Percentiles rank a stretch among this genome's conserved stretches.
Evolutionary conservation across 768 basidiomycete species (phyloP).

Genomic region (Pisolithus albus): DNA sequence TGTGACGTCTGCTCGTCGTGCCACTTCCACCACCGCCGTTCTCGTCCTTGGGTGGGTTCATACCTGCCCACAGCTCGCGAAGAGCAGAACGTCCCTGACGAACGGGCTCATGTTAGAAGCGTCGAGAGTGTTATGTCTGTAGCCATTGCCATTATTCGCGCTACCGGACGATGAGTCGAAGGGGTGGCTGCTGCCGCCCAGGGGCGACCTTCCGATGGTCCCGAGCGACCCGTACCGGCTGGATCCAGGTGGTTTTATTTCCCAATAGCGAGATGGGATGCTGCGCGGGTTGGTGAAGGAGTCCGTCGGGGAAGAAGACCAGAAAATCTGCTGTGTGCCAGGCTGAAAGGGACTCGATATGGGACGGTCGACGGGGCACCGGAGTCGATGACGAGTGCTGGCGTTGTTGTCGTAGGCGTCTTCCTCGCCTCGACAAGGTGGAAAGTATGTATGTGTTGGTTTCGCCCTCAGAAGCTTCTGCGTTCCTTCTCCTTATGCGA

Average conservation of each 20-base stretch:
- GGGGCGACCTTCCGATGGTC: conserved; percentile 49
- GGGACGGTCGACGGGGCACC: too few relatives aligned
- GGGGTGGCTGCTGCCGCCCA: too few relatives aligned
- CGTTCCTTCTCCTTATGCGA: too few relatives aligned
- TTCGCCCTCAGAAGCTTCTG: too few relatives aligned
- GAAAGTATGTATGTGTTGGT: too few relatives aligned
- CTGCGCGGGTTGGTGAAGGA: conserved; percentile 39
- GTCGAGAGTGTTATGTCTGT: conserved; percentile 37
- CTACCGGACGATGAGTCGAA: conserved; percentile 42
- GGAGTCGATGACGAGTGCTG: too few relatives aligned
- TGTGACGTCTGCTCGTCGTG: conserved; percentile 76
- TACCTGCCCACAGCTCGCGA: conserved; percentile 70
- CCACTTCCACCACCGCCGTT: conserved; percentile 64
- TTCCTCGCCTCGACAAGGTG: too few relatives aligned
- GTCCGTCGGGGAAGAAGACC: too few relatives aligned
- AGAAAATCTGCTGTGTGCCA: too few relatives aligned
- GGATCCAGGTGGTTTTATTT: conserved; percentile 46
- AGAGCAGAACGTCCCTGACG: conserved; percentile 75
- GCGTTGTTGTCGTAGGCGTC: too few relatives aligned
- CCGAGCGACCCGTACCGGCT: conserved; percentile 65
- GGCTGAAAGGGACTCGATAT: too few relatives aligned
- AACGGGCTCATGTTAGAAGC: conserved; percentile 81
- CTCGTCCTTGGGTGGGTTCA: conserved; percentile 57
- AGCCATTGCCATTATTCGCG: conserved; percentile 41
- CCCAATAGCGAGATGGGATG: conserved; percentile 51